Conservation (phyloP, 139 green algal genomes). For the Micractinium sp. region DNA sequence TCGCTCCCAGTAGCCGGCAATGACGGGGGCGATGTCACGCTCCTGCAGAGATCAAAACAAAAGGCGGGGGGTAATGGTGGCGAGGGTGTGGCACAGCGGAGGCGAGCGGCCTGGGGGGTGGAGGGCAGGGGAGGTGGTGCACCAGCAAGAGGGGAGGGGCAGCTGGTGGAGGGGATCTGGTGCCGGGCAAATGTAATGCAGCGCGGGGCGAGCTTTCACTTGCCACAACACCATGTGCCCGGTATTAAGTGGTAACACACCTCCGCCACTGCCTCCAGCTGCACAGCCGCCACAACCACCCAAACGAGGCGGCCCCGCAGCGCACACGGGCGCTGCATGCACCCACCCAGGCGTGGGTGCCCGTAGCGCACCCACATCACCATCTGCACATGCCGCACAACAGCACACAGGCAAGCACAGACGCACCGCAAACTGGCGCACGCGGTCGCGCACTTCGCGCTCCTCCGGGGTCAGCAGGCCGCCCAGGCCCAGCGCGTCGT, state of each 20-base stretch:
- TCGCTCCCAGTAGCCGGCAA: slow-evolving; percentile 88
- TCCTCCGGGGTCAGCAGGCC: slow-evolving; percentile 78
- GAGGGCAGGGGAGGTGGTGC: not conserved
- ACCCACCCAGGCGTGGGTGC: too few relatives aligned
- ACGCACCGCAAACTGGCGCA: slow-evolving; percentile 79
- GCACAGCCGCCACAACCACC: too few relatives aligned
- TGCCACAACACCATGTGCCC: too few relatives aligned
- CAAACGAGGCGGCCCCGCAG: too few relatives aligned
- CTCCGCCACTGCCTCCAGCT: too few relatives aligned
- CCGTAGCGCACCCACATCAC: too few relatives aligned
- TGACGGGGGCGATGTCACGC: slow-evolving; percentile 86
- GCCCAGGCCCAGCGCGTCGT: slow-evolving; percentile 78
- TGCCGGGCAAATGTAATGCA: not conserved
- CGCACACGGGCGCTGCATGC: too few relatives aligned
- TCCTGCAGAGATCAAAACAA: slow-evolving; percentile 58
- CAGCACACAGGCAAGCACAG: not conserved
- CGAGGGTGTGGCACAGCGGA: not conserved
- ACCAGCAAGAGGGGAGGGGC: not conserved
- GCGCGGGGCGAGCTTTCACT: too few relatives aligned
- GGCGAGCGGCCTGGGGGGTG: not conserved
- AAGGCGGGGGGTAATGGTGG: not conserved
- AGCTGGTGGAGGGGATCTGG: not conserved
- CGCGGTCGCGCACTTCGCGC: slow-evolving; percentile 58
- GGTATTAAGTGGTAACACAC: too few relatives aligned
- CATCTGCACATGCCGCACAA: too few relatives aligned